These are phyloP conservation scores for Lepiota venenata DNA, from an alignment of 768 basidiomycete genomes.

Conservation along the genomic window DNA sequence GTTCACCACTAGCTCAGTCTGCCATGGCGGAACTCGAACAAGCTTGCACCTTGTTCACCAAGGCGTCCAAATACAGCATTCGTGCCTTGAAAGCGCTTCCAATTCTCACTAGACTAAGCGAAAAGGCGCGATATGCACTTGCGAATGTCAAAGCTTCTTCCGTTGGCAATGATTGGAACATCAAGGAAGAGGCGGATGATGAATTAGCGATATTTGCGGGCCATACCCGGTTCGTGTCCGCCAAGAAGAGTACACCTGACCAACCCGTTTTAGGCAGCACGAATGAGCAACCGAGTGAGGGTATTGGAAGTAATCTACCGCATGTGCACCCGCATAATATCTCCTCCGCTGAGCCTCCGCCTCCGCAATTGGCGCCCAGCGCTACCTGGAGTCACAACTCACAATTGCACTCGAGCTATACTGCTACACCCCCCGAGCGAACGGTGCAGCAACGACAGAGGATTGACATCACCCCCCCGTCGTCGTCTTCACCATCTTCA, in stretches of 20 bases:
- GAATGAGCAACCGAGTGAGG: neutral
- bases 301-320: too few relatives aligned
- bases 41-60: slow-evolving; percentile 62
- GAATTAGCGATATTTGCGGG: slow-evolving; percentile 71
- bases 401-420: slow-evolving; percentile 3
- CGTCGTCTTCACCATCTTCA: slow-evolving; percentile 7
- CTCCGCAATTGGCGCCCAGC: slow-evolving; percentile 6
- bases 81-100: slow-evolving; percentile 68
- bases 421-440: neutral
- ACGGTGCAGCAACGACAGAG: neutral
- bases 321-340: neutral
- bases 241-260: slow-evolving; percentile 26
- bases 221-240: slow-evolving; percentile 57
- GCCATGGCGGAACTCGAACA: slow-evolving; percentile 71
- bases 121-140: slow-evolving; percentile 64
- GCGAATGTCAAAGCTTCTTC: slow-evolving; percentile 38
- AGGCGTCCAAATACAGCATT: slow-evolving; percentile 54
- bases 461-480: neutral
- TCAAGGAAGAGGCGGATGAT: slow-evolving; percentile 58
- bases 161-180: slow-evolving; percentile 38
- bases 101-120: slow-evolving; percentile 55
- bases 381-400: slow-evolving; percentile 5
- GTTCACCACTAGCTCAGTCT: slow-evolving; percentile 59
- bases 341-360: neutral
- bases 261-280: too few relatives aligned